These are phyloP conservation scores for Sclerotinia minor DNA, from an alignment of 2,329 filamentous ascomycete genomes.

Conservation along the genomic window DNA sequence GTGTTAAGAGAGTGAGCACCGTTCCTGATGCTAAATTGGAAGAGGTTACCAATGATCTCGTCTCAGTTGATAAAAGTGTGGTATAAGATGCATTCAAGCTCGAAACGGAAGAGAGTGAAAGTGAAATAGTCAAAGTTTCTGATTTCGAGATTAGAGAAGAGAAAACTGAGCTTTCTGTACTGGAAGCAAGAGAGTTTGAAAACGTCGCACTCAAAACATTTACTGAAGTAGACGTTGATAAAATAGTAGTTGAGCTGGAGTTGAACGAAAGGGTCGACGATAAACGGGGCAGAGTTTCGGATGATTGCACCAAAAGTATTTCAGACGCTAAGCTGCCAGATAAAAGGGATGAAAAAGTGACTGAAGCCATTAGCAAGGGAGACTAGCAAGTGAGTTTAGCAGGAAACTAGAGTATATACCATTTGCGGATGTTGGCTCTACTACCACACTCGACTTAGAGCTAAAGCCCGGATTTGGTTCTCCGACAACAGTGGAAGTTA, in stretches of 20 bases:
- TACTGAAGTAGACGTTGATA: not conserved
- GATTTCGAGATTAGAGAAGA: not conserved
- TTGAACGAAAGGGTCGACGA: not conserved
- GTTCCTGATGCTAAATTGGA: not conserved
- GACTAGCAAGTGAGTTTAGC: not conserved
- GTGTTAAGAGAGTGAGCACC: not conserved
- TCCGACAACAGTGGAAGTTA: not conserved
- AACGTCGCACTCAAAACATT: not conserved
- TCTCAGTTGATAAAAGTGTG: not conserved
- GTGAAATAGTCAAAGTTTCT: not conserved
- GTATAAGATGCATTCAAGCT: not conserved
- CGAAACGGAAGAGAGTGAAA: not conserved
- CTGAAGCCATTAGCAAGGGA: not conserved
- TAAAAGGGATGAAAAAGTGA: not conserved
- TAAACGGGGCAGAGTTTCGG: not conserved
- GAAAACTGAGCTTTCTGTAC: not conserved
- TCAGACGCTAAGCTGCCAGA: not conserved
- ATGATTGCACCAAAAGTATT: not conserved
- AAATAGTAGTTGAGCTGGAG: too few relatives aligned
- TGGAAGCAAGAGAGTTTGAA: not conserved
- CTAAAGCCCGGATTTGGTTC: not conserved
- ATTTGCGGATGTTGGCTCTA: not conserved
- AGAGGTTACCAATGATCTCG: not conserved
- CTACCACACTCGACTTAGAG: not conserved
- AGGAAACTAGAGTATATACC: not conserved